phyloP scores from a whole-genome alignment of 352 stramenopile genomes.

The Aphanomyces invadans region DNA sequence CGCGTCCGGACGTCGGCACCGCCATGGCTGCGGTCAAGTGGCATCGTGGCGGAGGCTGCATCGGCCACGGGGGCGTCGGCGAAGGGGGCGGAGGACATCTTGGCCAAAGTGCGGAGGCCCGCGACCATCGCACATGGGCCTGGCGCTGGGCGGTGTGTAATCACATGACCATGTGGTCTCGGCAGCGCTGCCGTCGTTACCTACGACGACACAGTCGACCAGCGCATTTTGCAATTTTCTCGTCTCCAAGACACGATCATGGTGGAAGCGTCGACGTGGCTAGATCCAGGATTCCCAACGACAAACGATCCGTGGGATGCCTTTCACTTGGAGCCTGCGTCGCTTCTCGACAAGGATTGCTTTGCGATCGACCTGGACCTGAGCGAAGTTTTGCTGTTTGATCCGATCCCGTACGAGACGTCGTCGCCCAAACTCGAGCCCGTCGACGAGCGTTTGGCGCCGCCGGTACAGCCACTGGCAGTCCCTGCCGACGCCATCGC shows the following conservation, averaged over 20 bases:
- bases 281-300: neutral
- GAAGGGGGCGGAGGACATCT: neutral
- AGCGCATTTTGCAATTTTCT: neutral
- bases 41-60: too few species aligned
- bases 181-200: neutral
- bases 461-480: too few species aligned
- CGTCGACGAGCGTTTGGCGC: neutral
- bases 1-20: too few species aligned
- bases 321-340: neutral
- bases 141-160: neutral
- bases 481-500: too few species aligned
- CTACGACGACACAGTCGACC: neutral
- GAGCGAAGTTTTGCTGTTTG: neutral
- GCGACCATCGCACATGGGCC: neutral
- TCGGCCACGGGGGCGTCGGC: too few species aligned
- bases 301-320: neutral
- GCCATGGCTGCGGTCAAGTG: too few species aligned
- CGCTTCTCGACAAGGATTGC: neutral
- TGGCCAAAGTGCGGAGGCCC: neutral
- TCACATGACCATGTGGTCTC: neutral
- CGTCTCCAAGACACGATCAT: neutral
- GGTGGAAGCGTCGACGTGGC: neutral
- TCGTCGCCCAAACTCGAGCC: neutral
- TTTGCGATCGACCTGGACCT: neutral
- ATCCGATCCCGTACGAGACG: conserved; percentile 14